A percentile compares a stretch with the other conserved stretches of the same genome.
Evolutionary conservation across 257 asterid species (phyloP).

Genomic region (Nicotiana knightiana): DNA sequence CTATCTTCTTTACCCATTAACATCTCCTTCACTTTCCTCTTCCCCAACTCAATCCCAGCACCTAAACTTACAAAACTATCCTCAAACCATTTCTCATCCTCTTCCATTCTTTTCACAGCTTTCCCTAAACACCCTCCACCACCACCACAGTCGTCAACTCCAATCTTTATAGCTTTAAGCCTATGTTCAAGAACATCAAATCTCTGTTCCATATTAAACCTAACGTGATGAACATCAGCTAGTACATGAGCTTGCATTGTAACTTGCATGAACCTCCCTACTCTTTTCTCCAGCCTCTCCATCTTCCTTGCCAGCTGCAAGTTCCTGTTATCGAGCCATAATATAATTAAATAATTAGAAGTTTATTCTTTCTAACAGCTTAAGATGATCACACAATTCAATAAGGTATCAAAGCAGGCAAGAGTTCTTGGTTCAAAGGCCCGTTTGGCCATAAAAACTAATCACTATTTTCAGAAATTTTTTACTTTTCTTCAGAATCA

Average conservation of each 20-base stretch:
- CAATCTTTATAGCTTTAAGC: slow-evolving; percentile 67
- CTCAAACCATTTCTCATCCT: slow-evolving; percentile 60
- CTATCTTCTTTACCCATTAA: slow-evolving; percentile 26
- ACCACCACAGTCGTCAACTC: slow-evolving; percentile 54
- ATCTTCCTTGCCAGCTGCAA: slow-evolving; percentile 53
- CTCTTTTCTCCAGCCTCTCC: slow-evolving; percentile 72
- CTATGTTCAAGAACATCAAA: slow-evolving; percentile 70
- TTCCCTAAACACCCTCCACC: slow-evolving; percentile 59
- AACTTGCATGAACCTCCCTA: slow-evolving; percentile 54
- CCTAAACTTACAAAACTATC: slow-evolving; percentile 55
- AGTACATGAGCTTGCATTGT: slow-evolving; percentile 68
- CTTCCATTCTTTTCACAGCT: slow-evolving; percentile 72
- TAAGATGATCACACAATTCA: neutral
- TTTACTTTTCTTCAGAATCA: no score
- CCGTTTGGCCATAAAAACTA: no score
- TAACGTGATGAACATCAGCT: slow-evolving; percentile 83
- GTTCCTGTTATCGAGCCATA: slow-evolving; percentile 20
- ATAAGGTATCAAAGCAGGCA: no score
- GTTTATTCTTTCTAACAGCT: neutral
- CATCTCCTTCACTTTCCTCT: slow-evolving; percentile 68
- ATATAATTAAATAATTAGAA: neutral
- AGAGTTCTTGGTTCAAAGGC: no score
- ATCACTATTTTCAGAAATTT: no score
- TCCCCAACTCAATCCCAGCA: slow-evolving; percentile 68
- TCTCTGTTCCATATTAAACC: slow-evolving; percentile 60